These are phyloP conservation scores for Rhizoclosmatium globosum DNA, from an alignment of 192 early-diverging fungal species.

Conservation along the genomic window DNA sequence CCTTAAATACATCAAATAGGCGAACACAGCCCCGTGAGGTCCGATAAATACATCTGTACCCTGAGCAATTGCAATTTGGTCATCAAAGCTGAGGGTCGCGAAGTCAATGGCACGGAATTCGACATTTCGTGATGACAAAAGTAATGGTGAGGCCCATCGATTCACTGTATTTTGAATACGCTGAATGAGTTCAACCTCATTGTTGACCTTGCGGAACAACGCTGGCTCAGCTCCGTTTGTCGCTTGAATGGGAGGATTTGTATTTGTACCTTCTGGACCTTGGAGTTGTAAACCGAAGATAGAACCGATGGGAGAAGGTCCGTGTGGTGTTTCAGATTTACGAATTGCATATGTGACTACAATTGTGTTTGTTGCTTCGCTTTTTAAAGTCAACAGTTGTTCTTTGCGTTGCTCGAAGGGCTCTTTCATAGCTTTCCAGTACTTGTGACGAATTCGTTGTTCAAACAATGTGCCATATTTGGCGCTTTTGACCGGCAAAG, in stretches of 20 bases:
- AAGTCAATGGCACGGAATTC: constrained; percentile 37
- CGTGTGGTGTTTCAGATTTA: background rate
- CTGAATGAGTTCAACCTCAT: background rate
- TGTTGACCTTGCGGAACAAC: background rate
- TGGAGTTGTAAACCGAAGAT: background rate
- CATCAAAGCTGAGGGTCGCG: constrained; percentile 29
- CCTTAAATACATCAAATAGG: constrained; percentile 28
- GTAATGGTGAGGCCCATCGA: background rate
- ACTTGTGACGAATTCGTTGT: background rate
- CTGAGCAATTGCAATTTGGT: constrained; percentile 32
- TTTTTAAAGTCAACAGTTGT: background rate
- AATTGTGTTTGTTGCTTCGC: background rate
- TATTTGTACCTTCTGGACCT: background rate
- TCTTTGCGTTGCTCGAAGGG: background rate
- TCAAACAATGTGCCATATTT: constrained; percentile 1
- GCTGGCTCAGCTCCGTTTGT: background rate
- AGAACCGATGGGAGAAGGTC: too few relatives aligned
- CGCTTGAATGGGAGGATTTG: background rate
- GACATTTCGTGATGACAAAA: background rate
- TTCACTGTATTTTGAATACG: background rate
- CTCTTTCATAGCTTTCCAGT: background rate
- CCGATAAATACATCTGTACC: constrained; percentile 36
- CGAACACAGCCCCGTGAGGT: constrained; percentile 39
- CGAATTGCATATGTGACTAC: constrained; percentile 31
- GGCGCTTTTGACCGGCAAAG: constrained; percentile 5